These are phyloP conservation scores for Cladosporium oxysporum DNA, from an alignment of 2,329 filamentous ascomycete genomes.

Conservation along the genomic window DNA sequence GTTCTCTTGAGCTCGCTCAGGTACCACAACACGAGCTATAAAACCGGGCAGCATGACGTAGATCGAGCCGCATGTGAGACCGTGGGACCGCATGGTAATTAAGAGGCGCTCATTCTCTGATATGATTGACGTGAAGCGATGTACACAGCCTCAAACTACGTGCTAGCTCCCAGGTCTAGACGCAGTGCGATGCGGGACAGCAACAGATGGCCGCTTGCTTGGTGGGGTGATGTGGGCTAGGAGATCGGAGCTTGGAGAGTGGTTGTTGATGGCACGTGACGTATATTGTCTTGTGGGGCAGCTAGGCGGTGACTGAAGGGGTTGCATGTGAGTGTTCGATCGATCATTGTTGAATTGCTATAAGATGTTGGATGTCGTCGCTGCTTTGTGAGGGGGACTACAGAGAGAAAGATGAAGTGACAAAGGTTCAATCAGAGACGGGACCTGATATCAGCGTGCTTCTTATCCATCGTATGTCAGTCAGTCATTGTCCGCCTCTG, in stretches of 20 bases:
- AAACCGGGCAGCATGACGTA: conserved; percentile 12
- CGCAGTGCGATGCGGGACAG: background rate
- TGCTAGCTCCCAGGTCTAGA: background rate
- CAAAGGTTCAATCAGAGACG: background rate
- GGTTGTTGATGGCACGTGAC: background rate
- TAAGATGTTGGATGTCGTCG: background rate
- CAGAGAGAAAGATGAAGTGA: background rate
- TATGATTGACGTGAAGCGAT: conserved; percentile 4
- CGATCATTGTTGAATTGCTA: background rate
- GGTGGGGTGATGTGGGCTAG: conserved; percentile 7
- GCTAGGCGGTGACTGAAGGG: background rate
- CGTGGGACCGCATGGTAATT: background rate
- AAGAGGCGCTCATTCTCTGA: background rate
- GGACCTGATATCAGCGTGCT: background rate
- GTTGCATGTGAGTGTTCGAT: background rate
- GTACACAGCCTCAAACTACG: conserved; percentile 6
- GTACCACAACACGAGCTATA: conserved; percentile 5
- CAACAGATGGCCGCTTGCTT: background rate
- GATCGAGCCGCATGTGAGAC: background rate
- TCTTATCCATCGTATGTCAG: background rate
- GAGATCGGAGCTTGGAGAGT: background rate
- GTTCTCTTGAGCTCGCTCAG: conserved; percentile 7
- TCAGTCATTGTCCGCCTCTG: background rate
- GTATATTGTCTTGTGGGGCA: background rate
- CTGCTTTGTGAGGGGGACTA: background rate